Evolutionary conservation across 1,284 basidiomycete genomes (phyloP), one percentile per base, ranked within the genome.

Genomic region (Porogramme epimiltina): DNA sequence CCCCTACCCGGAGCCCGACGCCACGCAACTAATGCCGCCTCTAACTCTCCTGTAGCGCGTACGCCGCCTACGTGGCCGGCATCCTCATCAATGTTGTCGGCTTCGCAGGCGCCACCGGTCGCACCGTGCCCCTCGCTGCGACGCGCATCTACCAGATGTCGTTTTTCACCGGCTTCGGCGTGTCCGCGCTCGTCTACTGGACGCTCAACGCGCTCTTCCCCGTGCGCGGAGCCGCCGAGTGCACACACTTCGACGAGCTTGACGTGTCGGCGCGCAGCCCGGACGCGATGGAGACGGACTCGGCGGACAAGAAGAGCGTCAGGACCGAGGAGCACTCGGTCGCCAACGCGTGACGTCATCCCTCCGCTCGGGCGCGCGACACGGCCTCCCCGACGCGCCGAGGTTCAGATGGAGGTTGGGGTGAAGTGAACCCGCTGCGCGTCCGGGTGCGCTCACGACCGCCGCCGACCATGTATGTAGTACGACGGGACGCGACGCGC

Each of bases 1-100:
- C 23, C 44, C 55, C 3, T 22, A 40, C 31, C 25, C 46, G n/a
- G n/a, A 23, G 34, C 47, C 41, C 15, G 11, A 19, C 15, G n/a
- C 15, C 28, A 10, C 19, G 8, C 25, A 20, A 1, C 34, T 49
- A 18, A 31, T 39, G 19, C 4, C 18, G 28, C 13, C 9, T 48
- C n/a, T 31, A 28, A 4, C 9, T 33, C 37, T 34, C 13, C 33
- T 46, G 5, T 60, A 85, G 87, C 13, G 89, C 87, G 2, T 90
- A 88, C 54, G 77, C 76, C 0, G 85, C 85, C 1, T 88, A 92
- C 67, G 75, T 90, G 47, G 68, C 84, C 16, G 91, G 92, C 18
- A 90, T 95, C 58, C 75, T 89, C 19, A 87, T 93, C 71, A 93
- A 93, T 64, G 84, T 91, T 9, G 85, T 91, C 22, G 91, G 84